Conservation (phyloP, 345 rosid genomes). For the Excoecaria cochinchinensis region DNA sequence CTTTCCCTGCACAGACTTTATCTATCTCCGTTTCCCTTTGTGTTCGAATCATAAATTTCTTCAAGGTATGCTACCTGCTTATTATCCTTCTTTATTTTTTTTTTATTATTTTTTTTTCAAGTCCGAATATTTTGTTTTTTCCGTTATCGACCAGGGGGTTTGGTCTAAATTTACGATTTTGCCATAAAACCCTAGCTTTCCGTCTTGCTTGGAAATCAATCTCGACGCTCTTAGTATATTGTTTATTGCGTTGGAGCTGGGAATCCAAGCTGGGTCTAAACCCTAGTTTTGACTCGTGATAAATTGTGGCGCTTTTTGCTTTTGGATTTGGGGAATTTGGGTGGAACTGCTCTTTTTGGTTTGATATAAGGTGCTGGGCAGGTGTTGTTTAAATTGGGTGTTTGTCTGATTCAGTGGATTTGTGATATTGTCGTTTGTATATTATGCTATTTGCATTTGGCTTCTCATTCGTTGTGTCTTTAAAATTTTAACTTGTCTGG, state of each 20-base stretch:
- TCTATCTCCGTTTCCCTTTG: background rate
- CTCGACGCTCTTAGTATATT: conserved; percentile 18
- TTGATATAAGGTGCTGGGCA: conserved; percentile 10
- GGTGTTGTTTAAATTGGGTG: conserved; percentile 11
- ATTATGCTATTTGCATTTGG: conserved; percentile 4
- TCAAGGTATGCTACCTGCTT: conserved; percentile 21
- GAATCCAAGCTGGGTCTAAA: conserved; percentile 23
- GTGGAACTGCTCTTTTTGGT: background rate
- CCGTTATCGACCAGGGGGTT: conserved; percentile 4
- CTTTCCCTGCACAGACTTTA: background rate
- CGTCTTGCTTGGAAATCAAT: conserved; percentile 11
- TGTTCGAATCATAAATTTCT: conserved; percentile 31
- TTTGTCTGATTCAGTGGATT: conserved; percentile 25
- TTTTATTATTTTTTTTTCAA: background rate
- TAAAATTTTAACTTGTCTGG: conserved; percentile 24
- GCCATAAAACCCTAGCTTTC: conserved; percentile 52
- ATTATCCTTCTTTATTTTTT: background rate
- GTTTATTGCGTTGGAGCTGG: conserved; percentile 9
- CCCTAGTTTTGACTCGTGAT: conserved; percentile 44
- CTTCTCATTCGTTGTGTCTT: background rate
- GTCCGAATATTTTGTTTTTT: conserved; percentile 1
- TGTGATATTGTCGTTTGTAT: background rate
- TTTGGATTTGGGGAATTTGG: conserved; percentile 19
- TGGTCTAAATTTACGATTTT: conserved; percentile 32
- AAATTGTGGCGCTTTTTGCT: conserved; percentile 14